Base-by-base conservation (phyloP, 352 stramenopile genomes). In the Phytopythium cucurbitacearum region DNA sequence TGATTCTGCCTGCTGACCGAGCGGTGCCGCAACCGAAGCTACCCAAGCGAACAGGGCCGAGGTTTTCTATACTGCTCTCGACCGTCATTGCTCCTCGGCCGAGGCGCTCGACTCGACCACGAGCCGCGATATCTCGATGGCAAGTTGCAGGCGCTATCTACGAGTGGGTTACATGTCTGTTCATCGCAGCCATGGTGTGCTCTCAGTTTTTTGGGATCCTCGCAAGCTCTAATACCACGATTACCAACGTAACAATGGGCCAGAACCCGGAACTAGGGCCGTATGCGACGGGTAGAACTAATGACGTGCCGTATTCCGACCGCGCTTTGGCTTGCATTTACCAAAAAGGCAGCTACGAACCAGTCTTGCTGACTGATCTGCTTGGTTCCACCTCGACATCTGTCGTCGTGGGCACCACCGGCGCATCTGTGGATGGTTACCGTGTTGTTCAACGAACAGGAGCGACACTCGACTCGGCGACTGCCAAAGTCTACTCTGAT, bases 251-350 rank as follows among this genome's bases (percentile, higher is more conserved):
- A 28, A 2, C 57, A 2, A 67, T 60, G 16, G 72, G 69, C 2
- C 46, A 40, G 0, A 43, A 59, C 0, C 69, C 66, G n/a, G 40
- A 40, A 8, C 16, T 45, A 11, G 60, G 38, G 10, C 63, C 63
- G 16, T 7, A 16, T 21, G 21, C 51, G 40, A 69, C 69, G 13
- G 58, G 45, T 3, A 67, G 65, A 33, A 46, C 15, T n/a, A 85
- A 85, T 49, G 76, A 85, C 46, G 73, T 76, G 36, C 69, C 66
- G 7, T 76, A 69, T 40, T 70, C 69, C 0, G 76, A 85, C 47
- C 73, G 76, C 3, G 1, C 69, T 5, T n/a, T 88, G 11, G 72
- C 64, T n/a, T 85, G 76, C 46, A 56, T 69, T 2, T 53, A 59
- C 6, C 46, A 67, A n/a, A 67, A 67, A 1, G 47, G 57, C 0